Percentiles rank a stretch among this genome's conserved stretches.
These are phyloP conservation scores for Suillus alpinus DNA, from an alignment of 768 basidiomycete genomes.

Conservation along the genomic window DNA sequence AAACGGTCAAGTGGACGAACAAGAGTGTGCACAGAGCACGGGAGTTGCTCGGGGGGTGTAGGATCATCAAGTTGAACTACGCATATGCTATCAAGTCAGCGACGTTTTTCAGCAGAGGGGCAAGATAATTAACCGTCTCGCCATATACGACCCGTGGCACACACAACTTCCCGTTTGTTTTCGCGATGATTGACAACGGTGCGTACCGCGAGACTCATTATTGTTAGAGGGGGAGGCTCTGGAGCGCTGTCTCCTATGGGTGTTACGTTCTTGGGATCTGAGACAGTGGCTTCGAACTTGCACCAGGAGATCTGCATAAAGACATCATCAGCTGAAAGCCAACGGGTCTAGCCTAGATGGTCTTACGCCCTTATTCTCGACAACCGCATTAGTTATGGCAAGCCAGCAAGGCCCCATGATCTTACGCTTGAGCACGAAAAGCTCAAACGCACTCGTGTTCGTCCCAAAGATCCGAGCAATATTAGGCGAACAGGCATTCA, in stretches of 20 bases:
- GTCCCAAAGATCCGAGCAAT: slow-evolving; percentile 89
- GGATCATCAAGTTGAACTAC: slow-evolving; percentile 88
- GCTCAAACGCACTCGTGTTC: slow-evolving; percentile 88
- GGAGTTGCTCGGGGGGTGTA: slow-evolving; percentile 83
- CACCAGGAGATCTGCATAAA: slow-evolving; percentile 89
- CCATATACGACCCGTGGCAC: slow-evolving; percentile 83
- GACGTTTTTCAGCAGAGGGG: neutral
- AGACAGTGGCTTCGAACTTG: slow-evolving; percentile 82
- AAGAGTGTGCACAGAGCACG: slow-evolving; percentile 81
- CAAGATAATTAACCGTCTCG: slow-evolving; percentile 48
- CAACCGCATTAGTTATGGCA: slow-evolving; percentile 68
- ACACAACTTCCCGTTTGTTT: slow-evolving; percentile 93
- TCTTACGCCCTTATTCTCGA: slow-evolving; percentile 80
- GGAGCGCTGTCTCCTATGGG: slow-evolving; percentile 74
- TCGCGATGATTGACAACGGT: slow-evolving; percentile 92
- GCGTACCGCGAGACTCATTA: slow-evolving; percentile 84
- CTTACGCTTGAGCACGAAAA: slow-evolving; percentile 90
- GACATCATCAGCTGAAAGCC: neutral
- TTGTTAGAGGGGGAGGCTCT: slow-evolving; percentile 83
- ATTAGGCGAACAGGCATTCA: slow-evolving; percentile 72
- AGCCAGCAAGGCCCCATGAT: slow-evolving; percentile 99
- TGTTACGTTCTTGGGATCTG: slow-evolving; percentile 85
- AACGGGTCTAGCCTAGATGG: neutral
- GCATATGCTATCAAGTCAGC: slow-evolving; percentile 2
- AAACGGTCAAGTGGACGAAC: slow-evolving; percentile 87